Evolutionary conservation across 495 filamentous ascomycete species (phyloP), one percentile per base, ranked within the genome.

Genomic region (Neurospora sp.): DNA sequence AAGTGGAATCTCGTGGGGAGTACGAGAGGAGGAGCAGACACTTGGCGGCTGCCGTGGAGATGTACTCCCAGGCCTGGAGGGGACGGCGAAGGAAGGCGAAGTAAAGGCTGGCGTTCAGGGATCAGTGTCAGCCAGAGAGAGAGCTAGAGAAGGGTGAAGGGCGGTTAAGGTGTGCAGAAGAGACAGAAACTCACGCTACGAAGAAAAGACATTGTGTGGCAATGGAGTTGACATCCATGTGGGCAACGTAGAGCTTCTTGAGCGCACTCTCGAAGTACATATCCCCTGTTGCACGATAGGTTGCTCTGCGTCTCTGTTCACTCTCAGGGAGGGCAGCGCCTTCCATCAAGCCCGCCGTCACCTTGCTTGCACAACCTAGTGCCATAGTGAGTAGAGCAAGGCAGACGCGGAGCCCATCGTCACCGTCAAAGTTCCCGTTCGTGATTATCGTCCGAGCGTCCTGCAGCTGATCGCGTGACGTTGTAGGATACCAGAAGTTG

Each of bases 401-500:
- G 59, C 80, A 81, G 12, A 74, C 72, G n/a, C 76, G 48, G 11
- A 72, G 74, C 11, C 69, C 71, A n/a, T 73, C 70, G 42, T 62
- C 27, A 1, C 79, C 75, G 31, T 77, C 78, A 37, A 69, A 72
- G 20, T 70, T 71, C 7, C 75, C 77, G 46, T 73, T 74, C 35
- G 69, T 39, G 4, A 79, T 73, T 5, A 73, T 76, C 18, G 70
- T 37, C 11, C 75, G 77, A 3, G 76, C 54, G 38, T 69, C 42
- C 3, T 74, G 70, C 23, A 82, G 66, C 31, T 78, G 79, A 23
- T 54, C 16, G 66, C 71, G 72, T 27, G 75, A 77, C 71, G 79
- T 75, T 31, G 76, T 79, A 10, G 81, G 81, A 76, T 82, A 82
- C 80, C 80, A 81, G 69, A 82, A 82, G 73, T 82, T 82, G n/a